Evolutionary conservation across 1,139 yeast species (phyloP), one percentile per base, ranked within the genome.

Genomic region (Geotrichum klebahnii): DNA sequence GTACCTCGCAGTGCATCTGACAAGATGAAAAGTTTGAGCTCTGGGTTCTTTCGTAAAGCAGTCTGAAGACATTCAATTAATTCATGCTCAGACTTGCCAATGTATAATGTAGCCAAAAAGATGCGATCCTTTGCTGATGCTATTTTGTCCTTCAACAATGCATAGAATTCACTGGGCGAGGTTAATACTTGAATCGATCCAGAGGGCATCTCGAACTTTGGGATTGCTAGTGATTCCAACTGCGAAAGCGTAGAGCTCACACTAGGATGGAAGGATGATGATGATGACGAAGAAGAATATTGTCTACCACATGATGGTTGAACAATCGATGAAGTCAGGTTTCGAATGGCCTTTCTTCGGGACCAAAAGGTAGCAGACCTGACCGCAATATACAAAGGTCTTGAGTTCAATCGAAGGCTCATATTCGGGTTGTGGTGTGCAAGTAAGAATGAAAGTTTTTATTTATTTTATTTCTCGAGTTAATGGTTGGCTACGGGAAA

Each of bases 1-100:
- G 98, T 92, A 0, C 97, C 97, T 58, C 99, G 70, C 48, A 92
- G 74, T 8, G 92, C 95, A 68, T 92, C 99, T 3, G 92, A 77
- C 49, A 92, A 72, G 29, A 94, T 81, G 54, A 78, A 79, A 1
- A 94, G 85, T 56, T 78, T 76, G 52, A 92, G 72, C 24, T 79
- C 69, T 1, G 80, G 77, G 57, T 85, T 87, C 1, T 65, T 63
- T 2, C 65, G 60, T 58, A 92, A 68, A 0, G 96, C 92, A 23
- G 52, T 23, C 56, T 45, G 44, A 43, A 62, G 48, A 26, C 61
- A 54, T 3, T 56, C 56, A 40, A 70, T 60, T 34, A 92, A 74
- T 55, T 90, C 97, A 45, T 77, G 71, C 65, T 92, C 96, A 2
- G 80, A 66, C 59, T 82, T 84, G 2, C 99, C 99, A 48, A 92